These are phyloP conservation scores for Metschnikowia orientalis DNA, from an alignment of 805 yeast species.

Conservation along the genomic window DNA sequence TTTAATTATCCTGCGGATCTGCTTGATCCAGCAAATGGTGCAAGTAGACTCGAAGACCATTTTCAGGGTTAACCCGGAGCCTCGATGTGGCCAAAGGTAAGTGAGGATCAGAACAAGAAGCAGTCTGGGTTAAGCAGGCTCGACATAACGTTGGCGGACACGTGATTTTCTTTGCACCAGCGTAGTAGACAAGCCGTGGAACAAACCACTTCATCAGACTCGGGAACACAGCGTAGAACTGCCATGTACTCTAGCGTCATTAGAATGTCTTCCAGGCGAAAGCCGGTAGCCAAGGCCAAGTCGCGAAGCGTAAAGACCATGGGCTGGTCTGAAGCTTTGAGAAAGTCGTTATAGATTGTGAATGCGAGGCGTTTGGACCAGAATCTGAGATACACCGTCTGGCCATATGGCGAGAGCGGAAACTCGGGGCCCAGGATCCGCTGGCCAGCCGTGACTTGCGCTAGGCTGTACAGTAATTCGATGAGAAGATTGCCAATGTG, in stretches of 20 bases:
- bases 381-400: slow-evolving; percentile 61
- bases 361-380: slow-evolving; percentile 56
- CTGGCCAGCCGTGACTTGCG: slow-evolving; percentile 51
- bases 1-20: too few relatives aligned
- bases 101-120: slow-evolving; percentile 23
- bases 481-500: slow-evolving; percentile 76
- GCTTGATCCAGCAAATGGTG: too few relatives aligned
- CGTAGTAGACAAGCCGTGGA: slow-evolving; percentile 19
- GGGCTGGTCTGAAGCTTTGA: background rate
- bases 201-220: slow-evolving; percentile 13
- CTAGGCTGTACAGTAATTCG: slow-evolving; percentile 76
- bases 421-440: slow-evolving; percentile 83
- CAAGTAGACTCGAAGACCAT: too few relatives aligned
- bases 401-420: slow-evolving; percentile 83
- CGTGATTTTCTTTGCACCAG: slow-evolving; percentile 28
- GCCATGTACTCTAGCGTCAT: slow-evolving; percentile 56
- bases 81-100: too few relatives aligned
- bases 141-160: slow-evolving; percentile 24
- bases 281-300: slow-evolving; percentile 56
- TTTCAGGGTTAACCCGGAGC: too few relatives aligned
- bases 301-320: slow-evolving; percentile 40
- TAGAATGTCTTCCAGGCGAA: slow-evolving; percentile 58
- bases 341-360: slow-evolving; percentile 15
- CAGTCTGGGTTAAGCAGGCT: slow-evolving; percentile 29
- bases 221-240: slow-evolving; percentile 14